A percentile compares a stretch with the other conserved stretches of the same genome.
Evolutionary conservation across 208 protist species (phyloP).

Genomic region (Acanthamoeba triangularis): DNA sequence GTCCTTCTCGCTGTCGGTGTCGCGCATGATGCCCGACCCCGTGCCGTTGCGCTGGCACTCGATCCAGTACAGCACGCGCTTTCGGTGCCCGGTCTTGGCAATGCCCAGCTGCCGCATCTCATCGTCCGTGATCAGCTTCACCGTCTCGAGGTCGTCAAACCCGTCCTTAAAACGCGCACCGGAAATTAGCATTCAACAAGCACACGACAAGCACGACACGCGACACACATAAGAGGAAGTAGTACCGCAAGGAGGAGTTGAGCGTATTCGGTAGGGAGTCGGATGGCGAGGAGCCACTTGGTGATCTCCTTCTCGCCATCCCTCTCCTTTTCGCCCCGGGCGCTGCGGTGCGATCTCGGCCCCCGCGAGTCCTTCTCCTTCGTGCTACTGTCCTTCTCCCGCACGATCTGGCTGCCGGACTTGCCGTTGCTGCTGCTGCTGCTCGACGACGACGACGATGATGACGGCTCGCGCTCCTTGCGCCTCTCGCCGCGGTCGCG

Average conservation of each 20-base stretch:
- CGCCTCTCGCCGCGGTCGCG: background rate
- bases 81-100: slow-evolving; percentile 61
- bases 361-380: background rate
- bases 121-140: slow-evolving; percentile 74
- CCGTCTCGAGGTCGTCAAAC: slow-evolving; percentile 71
- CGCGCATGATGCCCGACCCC: slow-evolving; percentile 31
- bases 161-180: background rate
- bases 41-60: slow-evolving; percentile 38
- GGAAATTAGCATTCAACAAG: background rate
- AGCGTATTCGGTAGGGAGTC: slow-evolving; percentile 23
- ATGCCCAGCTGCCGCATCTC: slow-evolving; percentile 68
- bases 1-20: background rate
- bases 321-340: background rate
- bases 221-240: background rate
- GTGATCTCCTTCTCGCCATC: background rate
- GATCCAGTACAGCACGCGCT: slow-evolving; percentile 70
- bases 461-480: background rate
- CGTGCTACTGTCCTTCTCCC: background rate
- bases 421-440: background rate
- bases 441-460: background rate
- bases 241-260: slow-evolving; percentile 21
- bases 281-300: slow-evolving; percentile 16
- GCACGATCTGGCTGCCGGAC: background rate
- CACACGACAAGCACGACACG: background rate
- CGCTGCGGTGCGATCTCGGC: background rate